Base-by-base conservation (phyloP, 768 basidiomycete genomes). In the Serendipita indica region DNA sequence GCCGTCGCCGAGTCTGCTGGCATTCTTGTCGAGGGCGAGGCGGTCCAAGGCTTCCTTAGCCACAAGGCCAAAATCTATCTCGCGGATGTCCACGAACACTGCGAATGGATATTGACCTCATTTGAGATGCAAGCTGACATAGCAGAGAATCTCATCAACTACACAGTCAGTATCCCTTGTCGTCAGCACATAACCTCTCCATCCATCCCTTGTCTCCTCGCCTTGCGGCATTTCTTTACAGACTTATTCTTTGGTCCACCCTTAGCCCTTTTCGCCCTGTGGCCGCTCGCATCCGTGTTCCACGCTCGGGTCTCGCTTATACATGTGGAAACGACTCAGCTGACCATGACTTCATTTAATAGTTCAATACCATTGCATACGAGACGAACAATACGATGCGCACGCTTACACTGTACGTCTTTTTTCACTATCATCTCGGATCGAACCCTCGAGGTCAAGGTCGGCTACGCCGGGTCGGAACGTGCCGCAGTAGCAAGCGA, bases 21-120 rank as follows among this genome's bases (percentile, higher is more conserved):
- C 52, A 63, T 66, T 39, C 33, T 41, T 18, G 20, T 46, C 46
- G 35, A 34, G 41, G 62, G 63, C n/a, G 49, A 54, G 3, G 84
- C 82, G 65, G 81, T 83, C 10, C 49, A 25, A 27, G 49, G 49
- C 6, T 54, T 54, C 49, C 30, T 54, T 16, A 54, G 49, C 30
- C 49, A 54, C 22, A 54, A 54, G 49, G 49, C 49, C 12, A 54
- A 54, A n/a, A 54, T 54, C 30, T 84, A 85, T 65, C 70, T 83
- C 79, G 83, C 83, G 7, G 85, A 87, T 65, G 83, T 86, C 1
- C 75, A 78, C 61, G 86, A 88, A 65, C 86, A 88, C 62, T 81
- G 83, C 72, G 85, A 86, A 58, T 83, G 82, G 60, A 79, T 83
- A 30, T 66, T 88, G 27, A 73, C 75, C 1, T 83, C 79, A 63